phyloP scores from a whole-genome alignment of 257 asterid genomes.

The Osmanthus fragrans region DNA sequence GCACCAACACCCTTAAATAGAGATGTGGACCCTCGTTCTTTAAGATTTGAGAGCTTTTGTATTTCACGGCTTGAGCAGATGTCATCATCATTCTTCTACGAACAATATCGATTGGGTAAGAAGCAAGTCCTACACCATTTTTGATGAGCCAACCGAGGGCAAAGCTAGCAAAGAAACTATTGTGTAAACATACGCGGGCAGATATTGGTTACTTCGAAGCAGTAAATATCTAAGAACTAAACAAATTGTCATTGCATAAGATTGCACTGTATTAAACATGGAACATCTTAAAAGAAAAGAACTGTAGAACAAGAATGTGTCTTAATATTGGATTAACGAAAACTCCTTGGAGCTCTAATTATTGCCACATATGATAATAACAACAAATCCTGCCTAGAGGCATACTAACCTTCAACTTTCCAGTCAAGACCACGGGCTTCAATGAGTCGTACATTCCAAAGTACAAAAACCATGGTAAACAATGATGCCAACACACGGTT shows the following conservation, averaged over 20 bases:
- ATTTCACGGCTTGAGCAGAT: constrained; percentile 25
- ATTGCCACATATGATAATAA: background rate
- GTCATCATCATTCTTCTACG: constrained; percentile 33
- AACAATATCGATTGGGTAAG: constrained; percentile 25
- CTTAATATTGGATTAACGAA: background rate
- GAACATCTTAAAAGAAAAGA: background rate
- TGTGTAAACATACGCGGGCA: constrained; percentile 1
- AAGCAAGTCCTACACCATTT: constrained; percentile 27
- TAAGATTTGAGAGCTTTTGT: constrained; percentile 21
- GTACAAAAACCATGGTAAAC: constrained; percentile 26
- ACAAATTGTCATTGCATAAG: background rate
- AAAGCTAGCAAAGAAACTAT: constrained; percentile 20
- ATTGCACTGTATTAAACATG: background rate
- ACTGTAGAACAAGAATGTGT: background rate
- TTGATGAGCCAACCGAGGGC: constrained; percentile 26
- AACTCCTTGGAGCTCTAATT: background rate
- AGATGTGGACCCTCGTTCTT: constrained; percentile 25
- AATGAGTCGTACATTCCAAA: constrained; percentile 28
- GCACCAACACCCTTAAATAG: constrained; percentile 27
- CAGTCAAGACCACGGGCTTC: constrained; percentile 27
- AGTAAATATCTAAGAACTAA: background rate
- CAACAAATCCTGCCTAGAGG: background rate
- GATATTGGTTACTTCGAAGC: background rate
- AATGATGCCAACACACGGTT: constrained; percentile 19
- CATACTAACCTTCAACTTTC: constrained; percentile 22